Percentiles rank a stretch among this genome's conserved stretches.
phyloP scores from a whole-genome alignment of 495 filamentous ascomycete genomes.

The Talaromyces liani region DNA sequence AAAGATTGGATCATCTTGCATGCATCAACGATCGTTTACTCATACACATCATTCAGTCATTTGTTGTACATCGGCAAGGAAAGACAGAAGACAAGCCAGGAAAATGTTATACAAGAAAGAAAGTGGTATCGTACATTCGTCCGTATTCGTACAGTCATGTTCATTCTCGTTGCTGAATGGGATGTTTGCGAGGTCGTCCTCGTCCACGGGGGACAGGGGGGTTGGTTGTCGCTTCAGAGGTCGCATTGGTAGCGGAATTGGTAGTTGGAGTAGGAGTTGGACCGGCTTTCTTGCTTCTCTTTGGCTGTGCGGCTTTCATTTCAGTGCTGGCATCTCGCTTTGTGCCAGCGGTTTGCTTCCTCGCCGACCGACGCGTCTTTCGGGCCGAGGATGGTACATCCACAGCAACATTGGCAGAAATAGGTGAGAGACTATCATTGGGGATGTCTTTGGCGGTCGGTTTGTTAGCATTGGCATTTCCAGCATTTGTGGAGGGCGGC shows the following conservation, averaged over 20 bases:
- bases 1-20: background rate
- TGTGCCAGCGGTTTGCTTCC: background rate
- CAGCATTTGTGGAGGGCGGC: background rate
- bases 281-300: background rate
- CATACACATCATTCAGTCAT: background rate
- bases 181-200: background rate
- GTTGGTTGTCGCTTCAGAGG: background rate
- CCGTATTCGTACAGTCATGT: background rate
- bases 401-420: background rate
- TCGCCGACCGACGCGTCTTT: background rate
- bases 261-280: background rate
- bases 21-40: background rate
- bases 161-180: background rate
- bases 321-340: conserved; percentile 3
- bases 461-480: background rate
- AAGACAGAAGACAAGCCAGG: background rate
- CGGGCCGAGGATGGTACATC: background rate
- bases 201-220: background rate
- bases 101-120: background rate
- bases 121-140: background rate
- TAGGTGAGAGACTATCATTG: background rate
- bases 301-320: background rate
- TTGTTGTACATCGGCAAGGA: background rate
- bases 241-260: background rate
- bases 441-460: background rate